These are phyloP conservation scores for Tylopilus sp. DNA, from an alignment of 1,284 basidiomycete species.

Conservation along the genomic window DNA sequence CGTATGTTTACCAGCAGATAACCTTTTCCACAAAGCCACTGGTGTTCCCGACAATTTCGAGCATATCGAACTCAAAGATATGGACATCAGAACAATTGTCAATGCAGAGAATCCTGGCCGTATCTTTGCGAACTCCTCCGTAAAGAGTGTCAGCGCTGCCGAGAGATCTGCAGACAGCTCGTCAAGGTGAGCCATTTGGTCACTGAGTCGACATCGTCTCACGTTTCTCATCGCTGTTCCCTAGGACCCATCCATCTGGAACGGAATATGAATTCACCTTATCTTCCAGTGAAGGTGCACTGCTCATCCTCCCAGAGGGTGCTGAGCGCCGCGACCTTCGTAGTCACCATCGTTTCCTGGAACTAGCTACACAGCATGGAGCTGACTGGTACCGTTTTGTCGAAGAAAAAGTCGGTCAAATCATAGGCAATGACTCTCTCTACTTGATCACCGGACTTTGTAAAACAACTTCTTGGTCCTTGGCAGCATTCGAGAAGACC, in stretches of 20 bases:
- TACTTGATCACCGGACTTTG: constrained; percentile 14
- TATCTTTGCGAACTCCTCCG: not conserved
- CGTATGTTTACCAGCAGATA: constrained; percentile 17
- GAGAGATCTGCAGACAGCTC: not conserved
- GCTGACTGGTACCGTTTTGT: constrained; percentile 14
- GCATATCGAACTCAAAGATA: not conserved
- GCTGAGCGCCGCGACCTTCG: constrained; percentile 9
- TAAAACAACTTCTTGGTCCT: constrained; percentile 12
- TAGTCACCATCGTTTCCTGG: constrained; percentile 2
- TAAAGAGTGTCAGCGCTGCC: not conserved
- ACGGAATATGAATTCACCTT: too few relatives aligned
- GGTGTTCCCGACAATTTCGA: constrained; percentile 1
- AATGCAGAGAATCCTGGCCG: not conserved
- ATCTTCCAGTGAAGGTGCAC: constrained; percentile 12
- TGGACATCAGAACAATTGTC: not conserved
- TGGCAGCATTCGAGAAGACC: too few relatives aligned
- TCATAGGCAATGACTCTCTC: constrained; percentile 9
- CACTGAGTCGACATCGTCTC: not conserved
- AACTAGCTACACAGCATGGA: constrained; percentile 4
- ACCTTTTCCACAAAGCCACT: constrained; percentile 12
- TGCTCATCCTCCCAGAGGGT: constrained; percentile 15
- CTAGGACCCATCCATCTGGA: not conserved
- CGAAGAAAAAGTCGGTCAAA: constrained; percentile 5
- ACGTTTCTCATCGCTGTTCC: not conserved
- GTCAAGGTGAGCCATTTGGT: not conserved